Percentiles rank a stretch among this genome's conserved stretches.
phyloP scores from a whole-genome alignment of 768 basidiomycete genomes.

The Saitozyma sp. region DNA sequence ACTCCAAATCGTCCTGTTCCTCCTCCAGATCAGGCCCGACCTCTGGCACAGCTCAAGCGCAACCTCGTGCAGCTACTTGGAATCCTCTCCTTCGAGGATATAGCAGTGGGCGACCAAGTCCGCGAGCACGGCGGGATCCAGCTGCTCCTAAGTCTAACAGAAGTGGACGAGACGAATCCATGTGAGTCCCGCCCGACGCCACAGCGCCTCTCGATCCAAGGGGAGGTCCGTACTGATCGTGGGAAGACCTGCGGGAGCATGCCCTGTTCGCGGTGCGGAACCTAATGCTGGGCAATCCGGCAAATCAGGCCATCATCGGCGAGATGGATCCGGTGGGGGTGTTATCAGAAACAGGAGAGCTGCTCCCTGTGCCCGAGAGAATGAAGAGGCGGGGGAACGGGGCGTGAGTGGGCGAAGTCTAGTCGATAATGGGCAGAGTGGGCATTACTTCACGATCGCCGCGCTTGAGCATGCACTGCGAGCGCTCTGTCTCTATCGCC shows the following conservation, averaged over 20 bases:
- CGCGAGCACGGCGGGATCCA: slow-evolving; percentile 72
- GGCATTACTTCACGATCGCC: too few species aligned
- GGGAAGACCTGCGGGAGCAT: slow-evolving; percentile 81
- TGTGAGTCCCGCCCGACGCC: slow-evolving; percentile 61
- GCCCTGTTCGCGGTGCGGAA: slow-evolving; percentile 82
- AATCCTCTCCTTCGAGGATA: slow-evolving; percentile 66
- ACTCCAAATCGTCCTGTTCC: background rate
- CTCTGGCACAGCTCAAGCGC: slow-evolving; percentile 82
- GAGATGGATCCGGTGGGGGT: slow-evolving; percentile 66
- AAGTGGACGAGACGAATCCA: slow-evolving; percentile 85
- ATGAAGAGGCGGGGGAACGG: slow-evolving; percentile 15
- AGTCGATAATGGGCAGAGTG: too few species aligned
- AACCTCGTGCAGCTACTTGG: slow-evolving; percentile 88
- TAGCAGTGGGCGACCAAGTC: slow-evolving; percentile 70
- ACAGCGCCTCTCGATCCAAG: background rate
- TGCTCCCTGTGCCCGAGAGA: slow-evolving; percentile 49
- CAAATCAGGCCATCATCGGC: slow-evolving; percentile 77
- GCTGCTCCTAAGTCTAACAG: slow-evolving; percentile 82
- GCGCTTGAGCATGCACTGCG: too few species aligned
- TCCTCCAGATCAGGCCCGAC: slow-evolving; percentile 53
- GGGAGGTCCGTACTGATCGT: slow-evolving; percentile 11
- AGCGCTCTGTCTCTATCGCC: too few species aligned
- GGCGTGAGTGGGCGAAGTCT: too few species aligned
- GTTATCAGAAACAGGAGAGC: slow-evolving; percentile 63
- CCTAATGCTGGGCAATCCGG: slow-evolving; percentile 70